These are phyloP conservation scores for Monosporascus sp. DNA, from an alignment of 2,329 filamentous ascomycete genomes.

Conservation along the genomic window DNA sequence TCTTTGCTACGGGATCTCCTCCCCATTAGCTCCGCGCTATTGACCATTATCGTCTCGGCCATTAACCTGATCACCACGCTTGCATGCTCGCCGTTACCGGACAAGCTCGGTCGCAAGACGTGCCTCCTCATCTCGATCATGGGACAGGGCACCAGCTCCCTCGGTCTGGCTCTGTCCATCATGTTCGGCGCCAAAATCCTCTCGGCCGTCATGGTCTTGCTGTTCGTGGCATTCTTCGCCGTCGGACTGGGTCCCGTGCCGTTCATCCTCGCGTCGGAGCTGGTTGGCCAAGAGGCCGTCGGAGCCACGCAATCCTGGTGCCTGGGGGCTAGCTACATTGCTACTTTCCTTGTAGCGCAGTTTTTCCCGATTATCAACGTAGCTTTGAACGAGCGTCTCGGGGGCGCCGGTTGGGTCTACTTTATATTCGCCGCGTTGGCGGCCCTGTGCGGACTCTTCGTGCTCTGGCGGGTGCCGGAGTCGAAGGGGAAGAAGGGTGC, in stretches of 20 bases:
- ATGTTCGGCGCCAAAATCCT: conserved; percentile 65
- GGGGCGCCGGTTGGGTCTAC: conserved; percentile 77
- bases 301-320: conserved; percentile 88
- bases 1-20: conserved; percentile 78
- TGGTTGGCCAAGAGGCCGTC: conserved; percentile 85
- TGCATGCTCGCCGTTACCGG: conserved; percentile 75
- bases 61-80: conserved; percentile 83
- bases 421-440: conserved; percentile 84
- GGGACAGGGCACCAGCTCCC: conserved; percentile 76
- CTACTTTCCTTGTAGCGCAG: conserved; percentile 88
- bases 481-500: conserved; percentile 78
- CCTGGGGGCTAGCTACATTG: conserved; percentile 79
- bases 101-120: conserved; percentile 80
- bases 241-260: conserved; percentile 89
- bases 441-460: conserved; percentile 62
- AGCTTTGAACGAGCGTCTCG: conserved; percentile 56
- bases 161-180: conserved; percentile 77
- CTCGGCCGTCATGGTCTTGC: conserved; percentile 73
- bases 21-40: conserved; percentile 70
- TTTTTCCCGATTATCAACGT: conserved; percentile 89
- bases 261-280: conserved; percentile 87
- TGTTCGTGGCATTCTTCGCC: conserved; percentile 86
- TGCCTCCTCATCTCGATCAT: conserved; percentile 78
- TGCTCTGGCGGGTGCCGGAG: conserved; percentile 73
- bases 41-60: conserved; percentile 82